Base-by-base conservation (phyloP, 2,329 filamentous ascomycete species). In the Talaromyces piceae region DNA sequence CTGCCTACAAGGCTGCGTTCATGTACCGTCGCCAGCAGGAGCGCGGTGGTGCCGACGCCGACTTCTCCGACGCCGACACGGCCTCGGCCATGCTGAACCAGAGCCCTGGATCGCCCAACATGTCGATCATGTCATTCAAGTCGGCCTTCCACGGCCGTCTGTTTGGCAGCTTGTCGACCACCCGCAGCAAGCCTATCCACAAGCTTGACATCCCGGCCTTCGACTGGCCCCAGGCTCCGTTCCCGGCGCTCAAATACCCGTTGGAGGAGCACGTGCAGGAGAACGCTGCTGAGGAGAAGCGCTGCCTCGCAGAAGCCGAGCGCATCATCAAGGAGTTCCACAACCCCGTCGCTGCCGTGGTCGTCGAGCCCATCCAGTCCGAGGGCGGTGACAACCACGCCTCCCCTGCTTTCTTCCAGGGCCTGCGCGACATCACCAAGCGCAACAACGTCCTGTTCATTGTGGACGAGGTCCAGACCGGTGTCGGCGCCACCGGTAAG, bases 361-460 rank as follows among this genome's bases (percentile, higher is more conserved):
- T 95, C 50, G 79, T 95, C 59, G 90, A 95, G 77, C 91, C 90
- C 53, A 86, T 95, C 66, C 90, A 95, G 75, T 93, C 88, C 61
- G 90, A 95, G 74, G 90, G 90, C 58, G 90, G 90, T 60, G 90
- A 95, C 75, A 95, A 95, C 80, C 90, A 95, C 73, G 91, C 90
- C 52, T 88, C 86, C 1, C 84, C 89, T 8, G 79, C 79, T 57
- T 95, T 94, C 80, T 95, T 95, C 85, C 83, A 78, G 55, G 86
- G 86, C 53, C 81, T 95, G 47, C 87, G 90, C 54, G 85, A 82
- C 41, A 70, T 95, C 55, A 95, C 90, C 33, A 80, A 81, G 63
- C 68, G 68, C 47, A 65, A 64, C 60, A 78, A 83, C 60, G 80
- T 95, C 26, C 82, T 94, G 52, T 77, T 95, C 69, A 95, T 95